Conservation (phyloP, 1,139 yeast genomes). For the Pichia sp. region DNA sequence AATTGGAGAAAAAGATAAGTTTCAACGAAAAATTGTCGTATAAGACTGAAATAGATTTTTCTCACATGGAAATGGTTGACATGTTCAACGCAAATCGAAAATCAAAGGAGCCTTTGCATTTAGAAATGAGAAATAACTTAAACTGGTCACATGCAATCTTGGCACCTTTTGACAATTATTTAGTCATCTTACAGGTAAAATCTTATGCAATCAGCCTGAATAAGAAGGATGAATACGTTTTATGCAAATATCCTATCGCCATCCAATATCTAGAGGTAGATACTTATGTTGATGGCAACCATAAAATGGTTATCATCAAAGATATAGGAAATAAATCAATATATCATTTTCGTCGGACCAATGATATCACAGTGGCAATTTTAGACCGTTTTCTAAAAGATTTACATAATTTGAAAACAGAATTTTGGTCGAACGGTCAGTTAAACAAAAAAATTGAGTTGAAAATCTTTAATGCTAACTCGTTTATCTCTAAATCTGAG, state of each 20-base stretch:
- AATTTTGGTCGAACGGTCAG: conserved; percentile 20
- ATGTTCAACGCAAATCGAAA: conserved; percentile 26
- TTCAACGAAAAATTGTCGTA: conserved; percentile 27
- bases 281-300: conserved; percentile 18
- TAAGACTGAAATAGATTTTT: conserved; percentile 26
- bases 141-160: conserved; percentile 23
- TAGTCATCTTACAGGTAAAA: conserved; percentile 24
- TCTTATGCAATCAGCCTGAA: conserved; percentile 13
- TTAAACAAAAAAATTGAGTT: conserved; percentile 19
- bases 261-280: conserved; percentile 25
- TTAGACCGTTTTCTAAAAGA: conserved; percentile 25
- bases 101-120: conserved; percentile 24
- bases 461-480: conserved; percentile 24
- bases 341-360: conserved; percentile 19
- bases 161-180: conserved; percentile 29
- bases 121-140: conserved; percentile 21
- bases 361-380: conserved; percentile 24
- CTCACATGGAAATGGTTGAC: conserved; percentile 30
- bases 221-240: conserved; percentile 18
- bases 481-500: conserved; percentile 20
- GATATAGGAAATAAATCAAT: conserved; percentile 23
- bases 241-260: conserved; percentile 27
- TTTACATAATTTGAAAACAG: conserved; percentile 18
- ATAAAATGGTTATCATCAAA: conserved; percentile 21
- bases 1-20: conserved; percentile 28